Evolutionary conservation across 495 filamentous ascomycete genomes (phyloP), one percentile per base, ranked within the genome.

Genomic region (Cercophora scortea): DNA sequence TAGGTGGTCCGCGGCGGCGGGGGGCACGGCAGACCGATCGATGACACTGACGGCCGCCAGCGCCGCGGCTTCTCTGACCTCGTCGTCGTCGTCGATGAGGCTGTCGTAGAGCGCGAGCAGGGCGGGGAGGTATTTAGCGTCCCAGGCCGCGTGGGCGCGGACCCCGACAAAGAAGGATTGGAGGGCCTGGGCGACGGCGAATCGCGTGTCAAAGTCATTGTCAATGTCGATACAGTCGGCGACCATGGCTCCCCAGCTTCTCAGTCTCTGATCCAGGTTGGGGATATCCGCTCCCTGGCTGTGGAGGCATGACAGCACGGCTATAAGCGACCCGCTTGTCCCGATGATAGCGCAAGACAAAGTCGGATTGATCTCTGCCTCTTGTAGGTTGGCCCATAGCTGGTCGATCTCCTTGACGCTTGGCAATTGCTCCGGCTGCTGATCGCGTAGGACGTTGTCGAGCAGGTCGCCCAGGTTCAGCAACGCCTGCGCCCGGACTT

Each of bases 41-140:
- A 79, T 45, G 5, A 84, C 52, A 18, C 45, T 40, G 11, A 68
- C 61, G 0, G 76, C 70, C 4, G 72, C 68, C 2, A 38, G 33
- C 4, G 90, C 82, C 8, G 82, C 86, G 0, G 80, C 62, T 11
- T 84, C 79, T 4, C 92, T 78, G 39, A 95, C 74, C 40, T 95
- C 92, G 42, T 94, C 88, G 58, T 96, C 93, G 58, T 98, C 93
- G 65, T 96, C 93, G 54, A 87, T 85, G 0, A 96, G 72, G 56
- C 54, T 58, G 76, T 69, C 66, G 60, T 77, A 80, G n/a, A 81
- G 71, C 0, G 71, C 70, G 1, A 69, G 56, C 36, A 74, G 73
- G 68, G 49, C 80, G 41, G 58, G 78, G 49, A 56, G 61, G 8
- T 80, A 62, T 11, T 71, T 72, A 19, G 56, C 38, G 16, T 38